Conservation (phyloP, 2,329 filamentous ascomycete genomes). For the Sordariomycetes sp. region DNA sequence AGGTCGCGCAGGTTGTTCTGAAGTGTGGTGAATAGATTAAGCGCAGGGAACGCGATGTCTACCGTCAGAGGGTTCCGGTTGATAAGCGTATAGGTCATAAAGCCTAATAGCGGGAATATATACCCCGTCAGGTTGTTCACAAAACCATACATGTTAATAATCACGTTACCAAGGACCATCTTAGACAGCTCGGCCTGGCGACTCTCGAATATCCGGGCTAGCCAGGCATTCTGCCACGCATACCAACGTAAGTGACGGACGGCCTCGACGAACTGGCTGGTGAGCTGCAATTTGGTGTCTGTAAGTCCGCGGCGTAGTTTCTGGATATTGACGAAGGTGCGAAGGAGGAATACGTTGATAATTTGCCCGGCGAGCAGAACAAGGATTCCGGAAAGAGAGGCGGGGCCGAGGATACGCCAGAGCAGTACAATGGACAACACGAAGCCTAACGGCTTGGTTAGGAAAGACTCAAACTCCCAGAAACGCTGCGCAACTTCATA, state of each 20-base stretch:
- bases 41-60: conserved; percentile 76
- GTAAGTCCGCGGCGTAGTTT: conserved; percentile 60
- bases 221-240: conserved; percentile 71
- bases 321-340: conserved; percentile 57
- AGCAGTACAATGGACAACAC: conserved; percentile 63
- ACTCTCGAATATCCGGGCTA: conserved; percentile 56
- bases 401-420: conserved; percentile 69
- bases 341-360: conserved; percentile 58
- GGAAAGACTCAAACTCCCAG: conserved; percentile 73
- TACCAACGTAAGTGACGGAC: conserved; percentile 76
- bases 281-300: conserved; percentile 68
- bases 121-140: conserved; percentile 62
- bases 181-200: conserved; percentile 57
- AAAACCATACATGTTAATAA: conserved; percentile 52
- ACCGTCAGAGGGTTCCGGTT: conserved; percentile 59
- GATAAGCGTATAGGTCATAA: conserved; percentile 69
- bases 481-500: conserved; percentile 77
- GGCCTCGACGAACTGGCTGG: conserved; percentile 77
- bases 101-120: conserved; percentile 69
- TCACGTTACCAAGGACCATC: conserved; percentile 52
- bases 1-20: conserved; percentile 64
- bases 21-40: conserved; percentile 70
- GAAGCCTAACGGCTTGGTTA: conserved; percentile 69
- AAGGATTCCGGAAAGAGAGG: conserved; percentile 63
- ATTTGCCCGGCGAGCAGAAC: conserved; percentile 60